Evolutionary conservation across 148 eudicot species (phyloP).

Genomic region (Vaccinium corymbosum): DNA sequence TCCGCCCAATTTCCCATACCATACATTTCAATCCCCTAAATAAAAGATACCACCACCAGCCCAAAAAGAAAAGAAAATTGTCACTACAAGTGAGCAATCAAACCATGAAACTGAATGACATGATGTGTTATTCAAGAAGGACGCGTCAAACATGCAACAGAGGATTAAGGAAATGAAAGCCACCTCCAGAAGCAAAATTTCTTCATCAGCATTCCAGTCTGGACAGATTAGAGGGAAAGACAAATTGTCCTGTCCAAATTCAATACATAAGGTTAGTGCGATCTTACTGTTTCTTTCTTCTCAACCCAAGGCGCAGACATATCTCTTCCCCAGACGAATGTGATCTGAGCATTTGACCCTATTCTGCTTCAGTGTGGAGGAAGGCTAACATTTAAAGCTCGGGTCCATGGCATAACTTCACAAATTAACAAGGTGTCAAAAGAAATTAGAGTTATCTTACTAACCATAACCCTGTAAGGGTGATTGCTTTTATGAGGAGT

Average conservation of each 20-base stretch:
- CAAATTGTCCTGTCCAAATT: constrained; percentile 50
- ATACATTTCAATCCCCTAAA: constrained; percentile 81
- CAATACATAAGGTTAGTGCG: neutral
- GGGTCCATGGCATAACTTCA: neutral
- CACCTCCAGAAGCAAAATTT: constrained; percentile 70
- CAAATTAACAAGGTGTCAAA: neutral
- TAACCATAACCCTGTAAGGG: constrained; percentile 68
- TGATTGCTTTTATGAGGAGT: constrained; percentile 69
- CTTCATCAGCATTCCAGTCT: constrained; percentile 82
- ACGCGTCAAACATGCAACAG: neutral
- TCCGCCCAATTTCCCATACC: constrained; percentile 80
- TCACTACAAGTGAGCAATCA: neutral
- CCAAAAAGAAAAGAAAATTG: neutral
- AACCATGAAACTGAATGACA: neutral
- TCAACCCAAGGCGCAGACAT: neutral
- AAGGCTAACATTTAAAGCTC: neutral
- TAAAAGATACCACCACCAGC: neutral
- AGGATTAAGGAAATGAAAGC: constrained; percentile 7
- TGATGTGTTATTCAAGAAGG: neutral
- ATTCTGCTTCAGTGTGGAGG: neutral
- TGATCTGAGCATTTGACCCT: neutral
- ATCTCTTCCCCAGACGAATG: neutral
- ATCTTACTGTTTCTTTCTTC: neutral
- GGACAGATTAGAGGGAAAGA: constrained; percentile 63
- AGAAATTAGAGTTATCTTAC: constrained; percentile 17